Evolutionary conservation across 2,329 filamentous ascomycete species (phyloP), one percentile per base, ranked within the genome.

Genomic region (Septoria petroselini): DNA sequence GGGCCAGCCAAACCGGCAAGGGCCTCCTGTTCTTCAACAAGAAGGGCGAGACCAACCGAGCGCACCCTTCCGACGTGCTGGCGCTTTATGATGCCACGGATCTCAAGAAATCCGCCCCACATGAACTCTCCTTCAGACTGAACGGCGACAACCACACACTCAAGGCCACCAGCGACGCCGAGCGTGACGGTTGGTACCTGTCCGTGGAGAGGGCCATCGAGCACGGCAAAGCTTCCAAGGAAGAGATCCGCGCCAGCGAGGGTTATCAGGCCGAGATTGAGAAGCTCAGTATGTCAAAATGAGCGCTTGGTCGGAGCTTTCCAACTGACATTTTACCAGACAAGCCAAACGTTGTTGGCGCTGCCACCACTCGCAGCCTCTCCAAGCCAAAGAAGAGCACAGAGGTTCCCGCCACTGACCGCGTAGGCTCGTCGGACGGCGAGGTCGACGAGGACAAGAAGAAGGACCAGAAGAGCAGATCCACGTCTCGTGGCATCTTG

Each of bases 1-100:
- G 93, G 89, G 89, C 91, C 57, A 84, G 83, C 62, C 83, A 95
- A 78, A 96, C 91, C 52, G 91, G 91, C 71, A 95, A 95, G 79
- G 93, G 93, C 67, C 85, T 97, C 15, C 78, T 97, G 34, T 95
- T 94, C 80, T 87, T 88, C 73, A 85, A 86, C 73, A 90, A 91
- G 82, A 84, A 88, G 72, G 77, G 80, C 44, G 80, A 83, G 65
- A 62, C 58, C 46, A 86, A 95, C 74, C 95, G 94, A 82, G 77
- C 81, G 59, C 79, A 80, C 53, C 91, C 91, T 54, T 78, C 83
- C 61, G 86, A 88, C 65, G 84, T 93, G 63, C 85, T 97, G 71
- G 48, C 48, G 23, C 17, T 59, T 40, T 65, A 85, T 60, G 83
- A 87, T 50, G 75, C 82, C 53, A 76, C 79, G 38, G 88, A 95